A percentile compares a stretch with the other conserved stretches of the same genome.
These are phyloP conservation scores for Corylus americana DNA, from an alignment of 306 rosid genomes.

Conservation along the genomic window DNA sequence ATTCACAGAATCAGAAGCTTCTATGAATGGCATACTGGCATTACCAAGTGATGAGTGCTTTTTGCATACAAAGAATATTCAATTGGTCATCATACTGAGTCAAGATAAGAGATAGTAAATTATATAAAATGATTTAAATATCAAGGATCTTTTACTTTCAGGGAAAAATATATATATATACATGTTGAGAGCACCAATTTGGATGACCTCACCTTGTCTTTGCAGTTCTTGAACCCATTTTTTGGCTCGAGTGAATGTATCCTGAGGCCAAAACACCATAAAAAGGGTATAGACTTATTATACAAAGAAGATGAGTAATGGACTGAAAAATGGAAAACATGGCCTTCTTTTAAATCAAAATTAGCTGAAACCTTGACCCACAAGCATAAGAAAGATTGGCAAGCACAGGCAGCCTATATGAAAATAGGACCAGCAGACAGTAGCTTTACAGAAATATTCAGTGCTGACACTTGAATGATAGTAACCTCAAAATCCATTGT, in stretches of 20 bases:
- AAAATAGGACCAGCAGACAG: not conserved
- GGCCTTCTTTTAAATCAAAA: not conserved
- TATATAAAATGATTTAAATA: not conserved
- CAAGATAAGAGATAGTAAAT: not conserved
- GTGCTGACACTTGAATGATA: not conserved
- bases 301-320: not conserved
- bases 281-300: not conserved
- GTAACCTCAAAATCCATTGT: not conserved
- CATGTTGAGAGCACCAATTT: not conserved
- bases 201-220: slow-evolving; percentile 59
- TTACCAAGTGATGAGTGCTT: not conserved
- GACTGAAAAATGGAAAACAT: not conserved
- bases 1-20: not conserved
- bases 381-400: not conserved
- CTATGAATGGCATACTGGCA: not conserved
- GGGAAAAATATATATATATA: not conserved
- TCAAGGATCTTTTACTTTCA: not conserved
- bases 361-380: not conserved
- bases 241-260: slow-evolving; percentile 78
- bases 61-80: not conserved
- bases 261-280: slow-evolving; percentile 43
- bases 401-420: not conserved
- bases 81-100: not conserved
- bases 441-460: not conserved
- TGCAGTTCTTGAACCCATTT: slow-evolving; percentile 90